Evolutionary conservation across 2,329 filamentous ascomycete species (phyloP), one percentile per base, ranked within the genome.

Genomic region (Ophiostoma ulmi): DNA sequence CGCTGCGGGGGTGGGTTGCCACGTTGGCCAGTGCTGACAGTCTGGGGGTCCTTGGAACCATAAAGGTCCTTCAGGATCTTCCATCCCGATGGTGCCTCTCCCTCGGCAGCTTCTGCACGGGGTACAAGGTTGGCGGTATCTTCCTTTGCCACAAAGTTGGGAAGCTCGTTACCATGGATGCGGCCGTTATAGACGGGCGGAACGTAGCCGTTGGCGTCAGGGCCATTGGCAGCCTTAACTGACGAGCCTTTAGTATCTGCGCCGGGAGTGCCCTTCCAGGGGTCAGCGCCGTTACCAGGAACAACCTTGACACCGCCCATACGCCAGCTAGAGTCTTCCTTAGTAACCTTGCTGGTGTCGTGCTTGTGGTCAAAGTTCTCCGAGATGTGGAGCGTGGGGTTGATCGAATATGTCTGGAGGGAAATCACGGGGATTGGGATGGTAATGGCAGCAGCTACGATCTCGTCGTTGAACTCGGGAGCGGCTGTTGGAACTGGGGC

Each of bases 401-500:
- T 65, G 35, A 65, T 39, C 14, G 17, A 10, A 1, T 8, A 39
- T 20, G 63, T 22, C 20, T 65, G 63, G 35, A 65, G 5, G 3
- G 63, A 39, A 13, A 65, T 65, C 31, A 65, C 20, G 3, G 63
- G 63, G 20, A 65, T 14, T 1, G 63, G 63, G 20, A 65, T 65
- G 20, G 63, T 65, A 10, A 65, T 65, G 31, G 63, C 63, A 38
- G 63, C 63, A 22, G 35, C 63, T 36, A 39, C 13, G 36, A 67
- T 41, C n/a, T 41, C 39, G 39, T 67, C 65, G 65, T 31, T 39
- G 5, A 67, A 14, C 1, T 20, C 39, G 38, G 65, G 65, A 5
- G 65, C 65, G 4, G 38, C n/a, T 7, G 65, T 67, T 3, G 65
- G n/a, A 11, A n/a, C 65, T 2, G 65, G 38, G 11, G 65, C 11